phyloP scores from a whole-genome alignment of 2,329 filamentous ascomycete species.

The Corniculantispora saksenae region DNA sequence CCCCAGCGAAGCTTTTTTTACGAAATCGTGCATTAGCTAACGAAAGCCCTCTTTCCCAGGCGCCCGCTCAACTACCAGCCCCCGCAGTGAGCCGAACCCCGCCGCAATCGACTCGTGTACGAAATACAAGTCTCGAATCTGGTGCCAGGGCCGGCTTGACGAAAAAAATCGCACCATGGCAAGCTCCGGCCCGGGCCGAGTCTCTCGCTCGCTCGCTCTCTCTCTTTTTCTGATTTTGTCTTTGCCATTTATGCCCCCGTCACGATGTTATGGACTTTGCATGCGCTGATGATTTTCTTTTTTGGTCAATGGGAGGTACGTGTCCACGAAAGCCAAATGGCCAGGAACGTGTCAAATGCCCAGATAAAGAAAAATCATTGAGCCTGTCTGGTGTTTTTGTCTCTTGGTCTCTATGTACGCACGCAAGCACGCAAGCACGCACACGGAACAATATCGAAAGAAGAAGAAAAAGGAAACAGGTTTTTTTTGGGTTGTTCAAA shows the following conservation, averaged over 20 bases:
- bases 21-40: not conserved
- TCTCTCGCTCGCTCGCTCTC: not conserved
- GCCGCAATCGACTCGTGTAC: conserved; percentile 15
- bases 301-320: not conserved
- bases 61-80: conserved; percentile 84
- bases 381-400: conserved; percentile 12
- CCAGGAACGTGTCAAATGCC: not conserved
- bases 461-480: conserved; percentile 2
- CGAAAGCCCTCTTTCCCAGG: conserved; percentile 49
- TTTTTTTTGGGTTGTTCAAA: conserved; percentile 12
- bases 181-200: conserved; percentile 3
- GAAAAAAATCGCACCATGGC: not conserved
- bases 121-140: conserved; percentile 9
- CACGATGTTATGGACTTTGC: conserved; percentile 28
- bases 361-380: not conserved
- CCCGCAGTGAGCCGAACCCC: conserved; percentile 49
- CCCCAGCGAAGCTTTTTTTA: not conserved
- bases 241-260: conserved; percentile 25
- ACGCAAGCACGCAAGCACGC: too few relatives aligned
- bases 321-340: not conserved
- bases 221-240: conserved; percentile 22
- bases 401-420: not conserved
- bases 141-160: conserved; percentile 4
- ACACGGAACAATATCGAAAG: conserved; percentile 6
- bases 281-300: conserved; percentile 22